These are phyloP conservation scores for Striga hermonthica DNA, from an alignment of 305 asterid genomes.

Conservation along the genomic window DNA sequence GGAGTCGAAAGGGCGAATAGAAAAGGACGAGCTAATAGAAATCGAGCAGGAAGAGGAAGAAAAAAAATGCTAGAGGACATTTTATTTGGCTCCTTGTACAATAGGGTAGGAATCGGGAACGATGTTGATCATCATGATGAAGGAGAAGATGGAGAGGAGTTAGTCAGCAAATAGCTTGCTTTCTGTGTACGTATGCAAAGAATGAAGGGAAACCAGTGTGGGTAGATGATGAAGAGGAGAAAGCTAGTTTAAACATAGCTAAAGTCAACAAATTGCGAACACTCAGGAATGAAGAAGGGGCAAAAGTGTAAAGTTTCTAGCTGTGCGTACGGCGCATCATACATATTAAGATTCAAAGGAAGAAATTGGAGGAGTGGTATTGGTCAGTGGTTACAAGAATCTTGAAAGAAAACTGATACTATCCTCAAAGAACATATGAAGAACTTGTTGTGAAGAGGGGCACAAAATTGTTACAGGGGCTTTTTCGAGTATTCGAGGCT, in stretches of 20 bases:
- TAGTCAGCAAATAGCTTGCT: conserved; percentile 46
- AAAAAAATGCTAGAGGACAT: conserved; percentile 48
- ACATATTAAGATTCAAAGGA: conserved; percentile 49
- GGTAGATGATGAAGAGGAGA: conserved; percentile 87
- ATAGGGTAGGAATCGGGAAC: conserved; percentile 60
- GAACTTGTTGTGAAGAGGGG: conserved; percentile 59
- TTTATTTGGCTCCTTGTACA: conserved; percentile 65
- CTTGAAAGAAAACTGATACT: conserved; percentile 49
- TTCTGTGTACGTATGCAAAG: conserved; percentile 47
- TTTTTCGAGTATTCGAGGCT: conserved; percentile 69
- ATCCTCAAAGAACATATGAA: conserved; percentile 57
- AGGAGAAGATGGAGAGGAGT: conserved; percentile 36
- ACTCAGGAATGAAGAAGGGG: conserved; percentile 67
- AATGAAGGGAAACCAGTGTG: conserved; percentile 59
- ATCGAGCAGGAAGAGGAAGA: conserved; percentile 58
- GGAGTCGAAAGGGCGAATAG: conserved; percentile 36
- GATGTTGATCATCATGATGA: conserved; percentile 29
- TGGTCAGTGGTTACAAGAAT: conserved; percentile 71
- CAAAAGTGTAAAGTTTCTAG: conserved; percentile 63
- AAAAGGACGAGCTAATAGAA: conserved; percentile 35
- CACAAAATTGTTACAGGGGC: conserved; percentile 54
- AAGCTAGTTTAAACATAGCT: conserved; percentile 59
- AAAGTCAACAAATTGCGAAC: conserved; percentile 70
- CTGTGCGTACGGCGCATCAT: conserved; percentile 55
- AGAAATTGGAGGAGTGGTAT: conserved; percentile 54